Percentiles rank a stretch among this genome's conserved stretches.
Evolutionary conservation across 306 rosid species (phyloP).

Genomic region (Coriaria nepalensis): DNA sequence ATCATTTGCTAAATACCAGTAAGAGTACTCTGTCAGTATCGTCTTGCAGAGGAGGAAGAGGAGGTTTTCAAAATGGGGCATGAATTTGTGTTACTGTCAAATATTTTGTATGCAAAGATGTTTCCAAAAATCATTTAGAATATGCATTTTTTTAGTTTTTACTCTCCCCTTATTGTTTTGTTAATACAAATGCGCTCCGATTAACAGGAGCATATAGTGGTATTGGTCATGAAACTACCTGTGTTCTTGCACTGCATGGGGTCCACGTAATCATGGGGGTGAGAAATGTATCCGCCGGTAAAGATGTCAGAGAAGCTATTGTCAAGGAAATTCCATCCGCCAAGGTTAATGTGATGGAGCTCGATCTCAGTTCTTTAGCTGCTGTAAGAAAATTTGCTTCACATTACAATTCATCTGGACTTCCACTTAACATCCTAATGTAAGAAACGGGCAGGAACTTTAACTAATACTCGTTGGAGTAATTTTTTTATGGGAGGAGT

Average conservation of each 20-base stretch:
- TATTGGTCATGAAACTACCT: conserved; percentile 62
- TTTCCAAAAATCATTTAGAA: neutral
- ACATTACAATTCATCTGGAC: conserved; percentile 33
- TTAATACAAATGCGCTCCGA: conserved; percentile 8
- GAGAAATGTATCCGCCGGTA: conserved; percentile 46
- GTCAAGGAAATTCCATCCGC: conserved; percentile 55
- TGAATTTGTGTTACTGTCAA: too few relatives aligned
- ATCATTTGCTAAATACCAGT: too few relatives aligned
- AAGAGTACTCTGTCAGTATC: too few relatives aligned
- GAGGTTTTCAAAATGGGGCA: too few relatives aligned
- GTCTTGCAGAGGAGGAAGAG: too few relatives aligned
- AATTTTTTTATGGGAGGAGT: neutral
- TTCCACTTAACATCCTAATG: conserved; percentile 67
- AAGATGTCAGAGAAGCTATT: conserved; percentile 36
- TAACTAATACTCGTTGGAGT: neutral
- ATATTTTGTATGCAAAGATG: too few relatives aligned
- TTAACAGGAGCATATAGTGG: conserved; percentile 72
- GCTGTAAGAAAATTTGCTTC: conserved; percentile 65
- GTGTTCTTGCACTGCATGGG: conserved; percentile 83
- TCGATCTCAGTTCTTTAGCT: conserved; percentile 58
- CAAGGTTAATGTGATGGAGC: conserved; percentile 60
- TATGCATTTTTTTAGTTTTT: neutral
- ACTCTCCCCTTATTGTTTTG: neutral
- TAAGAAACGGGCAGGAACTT: conserved; percentile 25
- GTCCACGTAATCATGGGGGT: conserved; percentile 72